Evolutionary conservation across 345 rosid species (phyloP).

Genomic region (Melastoma malabathricum): DNA sequence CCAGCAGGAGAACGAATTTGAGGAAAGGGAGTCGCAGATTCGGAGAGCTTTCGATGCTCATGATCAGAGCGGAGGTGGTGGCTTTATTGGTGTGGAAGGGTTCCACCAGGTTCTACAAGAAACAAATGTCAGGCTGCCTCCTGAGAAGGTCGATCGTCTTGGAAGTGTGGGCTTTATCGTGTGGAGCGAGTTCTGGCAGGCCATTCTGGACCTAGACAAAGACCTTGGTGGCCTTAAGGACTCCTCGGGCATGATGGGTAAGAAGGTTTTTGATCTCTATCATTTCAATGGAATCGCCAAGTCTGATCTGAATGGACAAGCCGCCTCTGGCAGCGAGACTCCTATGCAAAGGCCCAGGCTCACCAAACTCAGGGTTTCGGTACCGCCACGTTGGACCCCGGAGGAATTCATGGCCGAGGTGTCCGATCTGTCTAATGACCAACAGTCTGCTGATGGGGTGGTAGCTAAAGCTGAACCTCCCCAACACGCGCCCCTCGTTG

Average conservation of each 20-base stretch:
- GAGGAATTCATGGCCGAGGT: slow-evolving; percentile 83
- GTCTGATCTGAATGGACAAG: slow-evolving; percentile 71
- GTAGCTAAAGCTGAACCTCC: slow-evolving; percentile 53
- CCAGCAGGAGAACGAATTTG: slow-evolving; percentile 91
- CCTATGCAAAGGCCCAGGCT: slow-evolving; percentile 91
- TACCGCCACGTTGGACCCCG: slow-evolving; percentile 98
- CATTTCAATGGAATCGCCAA: slow-evolving; percentile 98
- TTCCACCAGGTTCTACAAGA: slow-evolving; percentile 76
- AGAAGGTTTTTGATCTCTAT: slow-evolving; percentile 83
- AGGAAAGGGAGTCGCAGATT: slow-evolving; percentile 80
- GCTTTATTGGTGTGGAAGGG: slow-evolving; percentile 87
- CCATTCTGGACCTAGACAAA: slow-evolving; percentile 64
- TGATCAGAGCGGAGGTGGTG: slow-evolving; percentile 99
- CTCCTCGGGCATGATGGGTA: slow-evolving; percentile 87
- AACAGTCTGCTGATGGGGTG: slow-evolving; percentile 25
- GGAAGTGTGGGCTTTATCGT: slow-evolving; percentile 73
- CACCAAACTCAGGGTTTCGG: slow-evolving; percentile 80
- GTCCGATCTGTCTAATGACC: slow-evolving; percentile 25
- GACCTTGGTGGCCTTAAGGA: slow-evolving; percentile 80
- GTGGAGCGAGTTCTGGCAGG: slow-evolving; percentile 99
- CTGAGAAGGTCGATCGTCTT: slow-evolving; percentile 55
- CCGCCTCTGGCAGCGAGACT: slow-evolving; percentile 29
- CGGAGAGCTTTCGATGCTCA: slow-evolving; percentile 85
- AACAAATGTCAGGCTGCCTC: slow-evolving; percentile 47
- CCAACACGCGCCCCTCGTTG: slow-evolving; percentile 92